Base-by-base conservation (phyloP, 2,329 filamentous ascomycete genomes). In the Lachnellula cervina region DNA sequence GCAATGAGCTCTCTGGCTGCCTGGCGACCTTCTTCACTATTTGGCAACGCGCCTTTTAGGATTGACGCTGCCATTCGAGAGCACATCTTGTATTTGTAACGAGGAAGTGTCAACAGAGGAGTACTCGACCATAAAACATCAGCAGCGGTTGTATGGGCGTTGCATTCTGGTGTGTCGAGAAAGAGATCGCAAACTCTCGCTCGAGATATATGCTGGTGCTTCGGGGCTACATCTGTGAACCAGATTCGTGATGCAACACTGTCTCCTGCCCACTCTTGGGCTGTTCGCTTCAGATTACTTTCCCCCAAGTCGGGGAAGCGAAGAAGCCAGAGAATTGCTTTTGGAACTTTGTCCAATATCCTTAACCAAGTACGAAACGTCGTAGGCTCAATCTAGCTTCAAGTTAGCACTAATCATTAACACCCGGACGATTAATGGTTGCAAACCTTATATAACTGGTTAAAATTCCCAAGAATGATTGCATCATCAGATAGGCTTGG, bases 81-180 rank as follows among this genome's bases (percentile, higher is more conserved):
- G 72, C 94, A 99, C 94, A 99, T 99, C 73, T 99, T 99, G 74
- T 97, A 97, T 50, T 88, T 83, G 71, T 97, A 97, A 37, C 94
- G 83, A 11, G 94, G 92, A 32, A 94, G 78, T 0, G 94, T 99
- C 28, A 99, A 78, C 21, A 99, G 76, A 5, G 94, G 94, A 0
- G 94, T 97, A 64, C 92, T 95, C 51, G 89, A 95, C 94, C 94
- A 99, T 6, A 99, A 78, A 1, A 97, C 88, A 68, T 99, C 94
- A 13, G 94, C 95, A 2, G 94, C 94, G 1, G 94, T 99, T 1
- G 94, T 99, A 71, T 99, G 94, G 1, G 92, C 94, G 68, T 99
- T 99, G 74, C 94, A 99, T 72, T 99, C 94, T 1, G 94, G 92
- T 0, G 94, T 99, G 72, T 99, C 94, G 14, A 99, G 82, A 69